phyloP scores from a whole-genome alignment of 306 rosid species.

The Hylodesmum podocarpum region DNA sequence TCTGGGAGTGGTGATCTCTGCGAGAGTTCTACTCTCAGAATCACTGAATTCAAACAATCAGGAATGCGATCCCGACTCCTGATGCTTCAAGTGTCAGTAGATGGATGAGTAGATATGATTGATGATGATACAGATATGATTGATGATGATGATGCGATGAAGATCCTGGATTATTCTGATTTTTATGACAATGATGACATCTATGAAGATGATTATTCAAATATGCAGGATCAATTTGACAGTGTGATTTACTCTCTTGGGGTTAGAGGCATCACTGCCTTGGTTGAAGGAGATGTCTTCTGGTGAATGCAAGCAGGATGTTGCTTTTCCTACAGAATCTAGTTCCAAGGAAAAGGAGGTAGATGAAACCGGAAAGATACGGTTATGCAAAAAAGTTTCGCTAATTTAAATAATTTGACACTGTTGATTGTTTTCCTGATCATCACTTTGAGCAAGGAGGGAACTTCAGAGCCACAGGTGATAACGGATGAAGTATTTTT shows the following conservation, averaged over 20 bases:
- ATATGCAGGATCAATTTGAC: constrained; percentile 69
- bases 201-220: constrained; percentile 42
- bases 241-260: constrained; percentile 77
- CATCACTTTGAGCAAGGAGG: constrained; percentile 52
- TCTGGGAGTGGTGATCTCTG: constrained; percentile 44
- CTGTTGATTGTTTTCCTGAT: constrained; percentile 56
- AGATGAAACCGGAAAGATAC: constrained; percentile 27
- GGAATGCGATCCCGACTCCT: constrained; percentile 43
- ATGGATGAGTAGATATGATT: constrained; percentile 43
- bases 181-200: constrained; percentile 36
- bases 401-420: constrained; percentile 65
- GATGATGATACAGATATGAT: constrained; percentile 32
- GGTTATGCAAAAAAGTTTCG: constrained; percentile 25
- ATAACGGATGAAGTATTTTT: constrained; percentile 10
- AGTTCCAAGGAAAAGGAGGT: constrained; percentile 44
- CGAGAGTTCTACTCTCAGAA: constrained; percentile 55
- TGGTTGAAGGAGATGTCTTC: constrained; percentile 59
- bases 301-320: constrained; percentile 31
- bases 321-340: constrained; percentile 35
- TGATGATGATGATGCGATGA: constrained; percentile 45
- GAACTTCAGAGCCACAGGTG: constrained; percentile 49
- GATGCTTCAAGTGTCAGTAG: constrained; percentile 46
- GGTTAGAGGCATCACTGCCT: constrained; percentile 71
- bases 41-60: constrained; percentile 45
- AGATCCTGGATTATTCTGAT: constrained; percentile 40